These are phyloP conservation scores for Cladosporium velox DNA, from an alignment of 2,329 filamentous ascomycete genomes.

Conservation along the genomic window DNA sequence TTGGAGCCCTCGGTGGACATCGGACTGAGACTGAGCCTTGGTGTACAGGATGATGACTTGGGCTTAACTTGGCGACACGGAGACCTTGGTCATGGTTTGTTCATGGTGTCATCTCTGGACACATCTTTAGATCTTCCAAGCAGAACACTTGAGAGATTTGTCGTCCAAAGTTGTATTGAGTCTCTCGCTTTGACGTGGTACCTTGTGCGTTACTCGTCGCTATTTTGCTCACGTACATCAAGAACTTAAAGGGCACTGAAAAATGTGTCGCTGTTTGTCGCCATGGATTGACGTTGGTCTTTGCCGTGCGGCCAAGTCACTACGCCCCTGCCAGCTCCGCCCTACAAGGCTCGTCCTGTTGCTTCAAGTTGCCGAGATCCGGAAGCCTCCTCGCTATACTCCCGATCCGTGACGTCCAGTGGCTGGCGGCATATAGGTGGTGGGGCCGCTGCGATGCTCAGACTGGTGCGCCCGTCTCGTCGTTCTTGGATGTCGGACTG, in stretches of 20 bases:
- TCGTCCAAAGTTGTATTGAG: not conserved
- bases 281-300: not conserved
- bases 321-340: not conserved
- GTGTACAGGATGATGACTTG: slow-evolving; percentile 14
- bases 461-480: not conserved
- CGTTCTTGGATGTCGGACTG: not conserved
- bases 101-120: not conserved
- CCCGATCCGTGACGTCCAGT: not conserved
- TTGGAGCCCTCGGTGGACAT: slow-evolving; percentile 2
- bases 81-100: not conserved
- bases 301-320: slow-evolving; percentile 3
- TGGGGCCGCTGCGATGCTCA: not conserved
- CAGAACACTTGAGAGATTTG: not conserved
- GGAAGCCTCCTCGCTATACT: not conserved
- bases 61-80: not conserved
- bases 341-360: not conserved
- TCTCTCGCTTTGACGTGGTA: no score
- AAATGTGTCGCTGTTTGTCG: not conserved
- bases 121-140: no score
- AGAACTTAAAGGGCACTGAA: not conserved
- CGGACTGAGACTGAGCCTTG: slow-evolving; percentile 1
- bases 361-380: slow-evolving; percentile 1
- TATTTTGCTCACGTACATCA: not conserved
- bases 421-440: not conserved
- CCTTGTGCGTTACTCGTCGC: not conserved